Evolutionary conservation across 768 basidiomycete genomes (phyloP).

Genomic region (Naganishia vaughanmartiniae): DNA sequence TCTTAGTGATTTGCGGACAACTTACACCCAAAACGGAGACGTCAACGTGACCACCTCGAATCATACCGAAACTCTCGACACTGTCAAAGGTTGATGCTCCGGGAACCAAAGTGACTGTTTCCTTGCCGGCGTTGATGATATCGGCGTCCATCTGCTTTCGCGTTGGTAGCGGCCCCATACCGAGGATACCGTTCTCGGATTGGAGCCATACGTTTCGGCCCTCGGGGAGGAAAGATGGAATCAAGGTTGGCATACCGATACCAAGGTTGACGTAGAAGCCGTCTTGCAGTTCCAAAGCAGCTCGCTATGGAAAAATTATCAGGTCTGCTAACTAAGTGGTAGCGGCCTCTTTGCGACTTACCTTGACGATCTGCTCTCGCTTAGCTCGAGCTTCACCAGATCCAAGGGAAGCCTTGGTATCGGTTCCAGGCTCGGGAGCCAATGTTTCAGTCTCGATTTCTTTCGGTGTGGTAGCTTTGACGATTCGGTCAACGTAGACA

Average conservation of each 20-base stretch:
- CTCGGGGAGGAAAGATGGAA: constrained; percentile 71
- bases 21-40: constrained; percentile 87
- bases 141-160: constrained; percentile 64
- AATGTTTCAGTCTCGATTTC: constrained; percentile 69
- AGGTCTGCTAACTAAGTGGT: too few species aligned
- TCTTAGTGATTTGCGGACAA: constrained; percentile 30
- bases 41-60: constrained; percentile 88
- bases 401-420: constrained; percentile 34
- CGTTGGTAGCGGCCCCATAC: constrained; percentile 73
- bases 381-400: constrained; percentile 50
- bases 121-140: constrained; percentile 91
- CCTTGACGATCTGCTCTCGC: constrained; percentile 68
- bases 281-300: constrained; percentile 34
- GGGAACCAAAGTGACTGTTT: constrained; percentile 84
- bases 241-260: constrained; percentile 86
- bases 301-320: constrained; percentile 26
- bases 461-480: constrained; percentile 72
- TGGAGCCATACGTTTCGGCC: constrained; percentile 82
- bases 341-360: constrained; percentile 72
- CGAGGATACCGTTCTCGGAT: constrained; percentile 85
- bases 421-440: constrained; percentile 34
- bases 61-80: constrained; percentile 91
- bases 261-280: constrained; percentile 82
- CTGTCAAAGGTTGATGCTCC: constrained; percentile 89
- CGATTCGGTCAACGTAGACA: constrained; percentile 85